Conservation (phyloP, 495 filamentous ascomycete genomes). For the Gamarada debralockiae region DNA sequence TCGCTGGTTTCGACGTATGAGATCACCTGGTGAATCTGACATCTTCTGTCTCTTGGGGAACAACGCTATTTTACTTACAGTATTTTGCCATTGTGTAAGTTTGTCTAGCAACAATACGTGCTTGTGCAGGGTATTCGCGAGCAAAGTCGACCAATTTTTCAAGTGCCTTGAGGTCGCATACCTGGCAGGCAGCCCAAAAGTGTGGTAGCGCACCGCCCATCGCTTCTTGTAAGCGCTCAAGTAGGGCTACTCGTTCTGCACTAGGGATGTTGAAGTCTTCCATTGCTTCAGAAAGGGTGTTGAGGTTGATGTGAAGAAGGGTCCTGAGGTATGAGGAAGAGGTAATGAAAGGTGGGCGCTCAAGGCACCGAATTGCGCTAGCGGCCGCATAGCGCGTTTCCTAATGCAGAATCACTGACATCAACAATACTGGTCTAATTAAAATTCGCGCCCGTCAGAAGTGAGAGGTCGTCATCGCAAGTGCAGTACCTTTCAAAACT, state of each 20-base stretch:
- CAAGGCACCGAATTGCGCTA: neutral
- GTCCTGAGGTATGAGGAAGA: no score
- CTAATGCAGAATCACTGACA: no score
- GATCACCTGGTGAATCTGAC: constrained; percentile 4
- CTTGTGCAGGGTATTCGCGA: neutral
- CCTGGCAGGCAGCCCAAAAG: constrained; percentile 21
- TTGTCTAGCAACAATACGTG: constrained; percentile 1
- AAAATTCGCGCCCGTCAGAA: no score
- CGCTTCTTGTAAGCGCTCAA: constrained; percentile 11
- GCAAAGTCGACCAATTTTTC: constrained; percentile 1
- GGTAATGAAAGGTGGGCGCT: constrained; percentile 1
- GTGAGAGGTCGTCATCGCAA: no score
- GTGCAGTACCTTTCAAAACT: no score
- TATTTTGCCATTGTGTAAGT: constrained; percentile 9
- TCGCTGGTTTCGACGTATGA: constrained; percentile 4
- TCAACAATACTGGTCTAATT: no score
- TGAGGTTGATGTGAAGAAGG: neutral
- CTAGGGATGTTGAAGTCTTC: constrained; percentile 16
- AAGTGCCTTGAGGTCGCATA: constrained; percentile 14
- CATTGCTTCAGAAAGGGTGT: constrained; percentile 2
- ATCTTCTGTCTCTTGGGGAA: no score
- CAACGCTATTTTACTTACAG: constrained; percentile 12
- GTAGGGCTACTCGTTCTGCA: constrained; percentile 13
- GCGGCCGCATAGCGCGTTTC: constrained; percentile 6
- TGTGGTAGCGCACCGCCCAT: constrained; percentile 13